Base-by-base conservation (phyloP, 75 land plant genomes). In the Selaginella tamariscina region DNA sequence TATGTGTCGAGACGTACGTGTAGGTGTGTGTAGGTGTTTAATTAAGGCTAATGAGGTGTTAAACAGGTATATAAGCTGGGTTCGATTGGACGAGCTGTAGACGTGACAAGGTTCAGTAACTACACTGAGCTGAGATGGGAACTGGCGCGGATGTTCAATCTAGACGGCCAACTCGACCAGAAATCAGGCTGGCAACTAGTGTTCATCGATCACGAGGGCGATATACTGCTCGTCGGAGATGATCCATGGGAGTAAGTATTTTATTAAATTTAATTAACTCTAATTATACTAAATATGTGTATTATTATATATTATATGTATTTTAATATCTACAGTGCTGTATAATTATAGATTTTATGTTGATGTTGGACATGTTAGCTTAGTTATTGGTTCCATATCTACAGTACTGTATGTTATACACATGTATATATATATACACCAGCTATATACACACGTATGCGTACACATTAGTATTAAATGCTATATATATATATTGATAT, bases 211-310 rank as follows among this genome's bases (percentile, higher is more conserved):
- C 62, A 59, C 26, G 62, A 59, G n/a, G 26, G 26, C 8, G 62
- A 59, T 23, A 59, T 59, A 5, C 23, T 59, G 26, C 62, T 59
- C 9, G 62, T 59, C 26, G 62, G 62, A 59, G 62, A 59, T n/a
- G 62, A 59, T 59, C 62, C 62, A 23, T 59, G 62, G 62, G 62
- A 59, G 62, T 59, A 26, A 59, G 62, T 59, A 8, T n/a, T n/a
- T n/a, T n/a, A n/a, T n/a, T n/a, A n/a, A n/a, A n/a, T n/a, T n/a
- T n/a, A n/a, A n/a, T n/a, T n/a, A n/a, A n/a, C n/a, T n/a, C n/a
- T n/a, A n/a, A n/a, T n/a, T n/a, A n/a, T n/a, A n/a, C n/a, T n/a
- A n/a, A n/a, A n/a, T n/a, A n/a, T n/a, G n/a, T n/a, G n/a, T n/a
- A n/a, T n/a, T n/a, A n/a, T n/a, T n/a, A n/a, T n/a, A n/a, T n/a